phyloP scores from a whole-genome alignment of 805 yeast species.

The Komagataella pseudopastoris region DNA sequence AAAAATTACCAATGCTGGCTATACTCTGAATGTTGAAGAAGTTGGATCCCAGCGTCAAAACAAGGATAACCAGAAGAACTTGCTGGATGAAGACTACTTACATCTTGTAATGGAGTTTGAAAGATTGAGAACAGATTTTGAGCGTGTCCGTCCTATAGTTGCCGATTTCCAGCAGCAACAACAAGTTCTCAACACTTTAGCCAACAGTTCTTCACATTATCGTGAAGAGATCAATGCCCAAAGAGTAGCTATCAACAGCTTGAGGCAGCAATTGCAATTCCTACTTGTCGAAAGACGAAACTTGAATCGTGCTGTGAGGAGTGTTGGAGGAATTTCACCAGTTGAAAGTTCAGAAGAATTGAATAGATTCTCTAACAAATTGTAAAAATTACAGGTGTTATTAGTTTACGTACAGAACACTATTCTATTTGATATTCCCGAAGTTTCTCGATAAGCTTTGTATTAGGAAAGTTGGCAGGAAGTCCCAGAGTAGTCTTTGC shows the following conservation, averaged over 20 bases:
- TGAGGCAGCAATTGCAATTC: slow-evolving; percentile 38
- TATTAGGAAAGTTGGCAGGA: not conserved
- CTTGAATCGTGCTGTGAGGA: slow-evolving; percentile 2
- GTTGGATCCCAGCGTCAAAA: slow-evolving; percentile 17
- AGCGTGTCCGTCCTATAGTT: slow-evolving; percentile 14
- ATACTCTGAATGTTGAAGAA: slow-evolving; percentile 32
- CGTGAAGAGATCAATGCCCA: slow-evolving; percentile 29
- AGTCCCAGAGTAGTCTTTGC: slow-evolving; percentile 1
- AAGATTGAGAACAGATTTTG: slow-evolving; percentile 25
- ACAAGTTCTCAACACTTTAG: slow-evolving; percentile 10
- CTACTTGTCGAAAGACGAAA: slow-evolving; percentile 28
- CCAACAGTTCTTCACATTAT: slow-evolving; percentile 16
- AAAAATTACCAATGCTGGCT: slow-evolving; percentile 34
- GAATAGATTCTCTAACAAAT: not conserved
- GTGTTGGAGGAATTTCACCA: not conserved
- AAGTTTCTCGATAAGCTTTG: not conserved
- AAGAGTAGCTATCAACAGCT: slow-evolving; percentile 26
- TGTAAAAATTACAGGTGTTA: not conserved
- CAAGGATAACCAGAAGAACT: slow-evolving; percentile 6
- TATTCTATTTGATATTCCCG: not conserved
- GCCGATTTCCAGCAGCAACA: slow-evolving; percentile 13
- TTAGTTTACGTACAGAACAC: not conserved
- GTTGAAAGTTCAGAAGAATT: not conserved
- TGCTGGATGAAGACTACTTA: slow-evolving; percentile 13
- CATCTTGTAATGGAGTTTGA: slow-evolving; percentile 28